phyloP scores from a whole-genome alignment of 2,329 filamentous ascomycete species.

The Phyllosticta citribraziliensis region DNA sequence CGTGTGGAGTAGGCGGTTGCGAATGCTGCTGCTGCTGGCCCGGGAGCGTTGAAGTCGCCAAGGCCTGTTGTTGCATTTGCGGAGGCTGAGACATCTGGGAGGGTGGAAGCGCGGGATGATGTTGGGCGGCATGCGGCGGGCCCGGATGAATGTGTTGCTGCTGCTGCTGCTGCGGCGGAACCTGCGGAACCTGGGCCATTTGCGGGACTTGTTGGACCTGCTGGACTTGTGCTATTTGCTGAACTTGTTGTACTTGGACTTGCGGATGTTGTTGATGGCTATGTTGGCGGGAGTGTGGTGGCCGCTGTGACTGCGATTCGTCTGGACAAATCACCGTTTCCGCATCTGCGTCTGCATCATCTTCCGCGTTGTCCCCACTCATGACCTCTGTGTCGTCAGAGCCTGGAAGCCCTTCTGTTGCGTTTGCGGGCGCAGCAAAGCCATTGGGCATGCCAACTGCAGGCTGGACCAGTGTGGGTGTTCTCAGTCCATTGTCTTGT shows the following conservation, averaged over 20 bases:
- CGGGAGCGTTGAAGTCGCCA: conserved; percentile 3
- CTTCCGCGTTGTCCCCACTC: conserved; percentile 3
- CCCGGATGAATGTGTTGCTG: neutral
- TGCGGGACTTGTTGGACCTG: conserved; percentile 19
- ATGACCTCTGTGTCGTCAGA: conserved; percentile 9
- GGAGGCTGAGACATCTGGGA: conserved; percentile 5
- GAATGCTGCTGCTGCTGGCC: conserved; percentile 6
- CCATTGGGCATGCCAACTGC: neutral
- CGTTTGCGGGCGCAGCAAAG: neutral
- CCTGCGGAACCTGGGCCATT: neutral
- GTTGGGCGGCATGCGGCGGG: neutral
- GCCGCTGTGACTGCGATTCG: conserved; percentile 2
- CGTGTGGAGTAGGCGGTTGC: conserved; percentile 3
- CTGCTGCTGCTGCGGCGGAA: neutral
- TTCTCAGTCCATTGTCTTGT: neutral
- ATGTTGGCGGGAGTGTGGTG: neutral
- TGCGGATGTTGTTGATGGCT: conserved; percentile 1
- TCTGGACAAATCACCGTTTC: conserved; percentile 5
- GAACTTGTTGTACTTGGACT: conserved; percentile 1
- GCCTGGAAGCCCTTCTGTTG: conserved; percentile 2
- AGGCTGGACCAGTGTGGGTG: neutral
- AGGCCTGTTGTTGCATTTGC: conserved; percentile 5
- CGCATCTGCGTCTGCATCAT: conserved; percentile 9
- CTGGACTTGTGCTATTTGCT: conserved; percentile 2
- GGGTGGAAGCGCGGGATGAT: neutral